A percentile compares a stretch with the other conserved stretches of the same genome.
Conservation (phyloP, 1,139 yeast species). For the Hanseniaspora uvarum region DNA sequence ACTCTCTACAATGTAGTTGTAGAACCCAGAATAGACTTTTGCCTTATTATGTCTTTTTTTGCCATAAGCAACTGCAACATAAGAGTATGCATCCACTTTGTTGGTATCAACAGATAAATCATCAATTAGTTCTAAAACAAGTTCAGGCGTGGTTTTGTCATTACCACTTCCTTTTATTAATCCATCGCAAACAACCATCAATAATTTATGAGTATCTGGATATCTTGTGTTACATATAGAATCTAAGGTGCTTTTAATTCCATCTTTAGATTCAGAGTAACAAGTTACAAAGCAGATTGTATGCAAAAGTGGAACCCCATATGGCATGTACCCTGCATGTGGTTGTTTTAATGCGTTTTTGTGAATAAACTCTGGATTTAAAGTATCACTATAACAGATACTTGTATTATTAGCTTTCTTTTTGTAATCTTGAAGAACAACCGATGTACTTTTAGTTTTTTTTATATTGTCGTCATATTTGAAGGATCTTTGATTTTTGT, state of each 20-base stretch:
- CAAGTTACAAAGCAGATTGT: slow-evolving; percentile 79
- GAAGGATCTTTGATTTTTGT: slow-evolving; percentile 22
- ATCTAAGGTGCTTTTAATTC: slow-evolving; percentile 77
- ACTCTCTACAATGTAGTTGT: slow-evolving; percentile 47
- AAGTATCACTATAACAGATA: slow-evolving; percentile 34
- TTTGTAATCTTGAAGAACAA: slow-evolving; percentile 32
- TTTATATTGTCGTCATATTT: not conserved
- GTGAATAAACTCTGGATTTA: slow-evolving; percentile 63
- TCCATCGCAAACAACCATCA: slow-evolving; percentile 86
- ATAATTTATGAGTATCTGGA: slow-evolving; percentile 84
- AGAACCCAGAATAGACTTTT: slow-evolving; percentile 85
- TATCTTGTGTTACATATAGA: slow-evolving; percentile 86
- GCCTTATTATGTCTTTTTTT: slow-evolving; percentile 94
- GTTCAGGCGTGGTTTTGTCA: slow-evolving; percentile 76
- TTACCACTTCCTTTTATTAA: slow-evolving; percentile 89
- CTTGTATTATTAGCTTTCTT: slow-evolving; percentile 23
- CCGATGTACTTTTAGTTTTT: slow-evolving; percentile 27
- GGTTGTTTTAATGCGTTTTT: slow-evolving; percentile 76
- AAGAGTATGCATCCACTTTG: slow-evolving; percentile 67
- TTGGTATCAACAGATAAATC: slow-evolving; percentile 66
- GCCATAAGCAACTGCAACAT: slow-evolving; percentile 92
- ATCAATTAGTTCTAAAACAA: slow-evolving; percentile 75
- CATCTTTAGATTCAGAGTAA: slow-evolving; percentile 84
- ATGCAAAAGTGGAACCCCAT: slow-evolving; percentile 78
- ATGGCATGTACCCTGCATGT: slow-evolving; percentile 79